Percentiles rank a stretch among this genome's conserved stretches.
phyloP scores from a whole-genome alignment of 2,329 filamentous ascomycete species.

The Hymenoscyphus albidus region DNA sequence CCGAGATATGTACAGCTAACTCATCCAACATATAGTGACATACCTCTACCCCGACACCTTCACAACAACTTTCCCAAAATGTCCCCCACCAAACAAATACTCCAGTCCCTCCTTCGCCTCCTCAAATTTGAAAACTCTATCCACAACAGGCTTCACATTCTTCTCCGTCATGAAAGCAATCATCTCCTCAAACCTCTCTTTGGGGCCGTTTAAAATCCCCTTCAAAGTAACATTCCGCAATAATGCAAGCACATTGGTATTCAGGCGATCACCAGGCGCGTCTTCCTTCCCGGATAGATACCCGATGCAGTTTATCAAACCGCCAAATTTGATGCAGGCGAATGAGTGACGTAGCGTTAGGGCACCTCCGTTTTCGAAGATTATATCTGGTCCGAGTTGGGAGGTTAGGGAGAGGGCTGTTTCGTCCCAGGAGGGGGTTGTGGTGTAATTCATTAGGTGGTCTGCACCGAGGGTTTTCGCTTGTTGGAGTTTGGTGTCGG shows the following conservation, averaged over 20 bases:
- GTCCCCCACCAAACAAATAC: conserved; percentile 45
- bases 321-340: conserved; percentile 51
- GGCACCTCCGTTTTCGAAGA: conserved; percentile 53
- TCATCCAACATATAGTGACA: not conserved
- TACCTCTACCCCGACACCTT: conserved; percentile 15
- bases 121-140: conserved; percentile 45
- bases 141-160: conserved; percentile 46
- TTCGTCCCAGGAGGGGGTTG: conserved; percentile 48
- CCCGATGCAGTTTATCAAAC: conserved; percentile 50
- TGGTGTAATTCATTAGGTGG: conserved; percentile 51
- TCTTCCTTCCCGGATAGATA: conserved; percentile 53
- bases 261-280: conserved; percentile 48
- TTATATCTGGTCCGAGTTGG: conserved; percentile 47
- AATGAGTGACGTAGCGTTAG: conserved; percentile 50
- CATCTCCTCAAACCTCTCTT: conserved; percentile 53
- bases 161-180: conserved; percentile 43
- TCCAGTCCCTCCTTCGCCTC: conserved; percentile 45
- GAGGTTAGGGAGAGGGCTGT: conserved; percentile 45
- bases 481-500: conserved; percentile 47
- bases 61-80: conserved; percentile 46
- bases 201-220: conserved; percentile 60
- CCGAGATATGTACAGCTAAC: not conserved
- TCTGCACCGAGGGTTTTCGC: conserved; percentile 50
- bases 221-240: conserved; percentile 44
- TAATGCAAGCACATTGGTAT: conserved; percentile 56